Percentiles rank a stretch among this genome's conserved stretches.
phyloP scores from a whole-genome alignment of 305 asterid genomes.

The Fraxinus ornus region DNA sequence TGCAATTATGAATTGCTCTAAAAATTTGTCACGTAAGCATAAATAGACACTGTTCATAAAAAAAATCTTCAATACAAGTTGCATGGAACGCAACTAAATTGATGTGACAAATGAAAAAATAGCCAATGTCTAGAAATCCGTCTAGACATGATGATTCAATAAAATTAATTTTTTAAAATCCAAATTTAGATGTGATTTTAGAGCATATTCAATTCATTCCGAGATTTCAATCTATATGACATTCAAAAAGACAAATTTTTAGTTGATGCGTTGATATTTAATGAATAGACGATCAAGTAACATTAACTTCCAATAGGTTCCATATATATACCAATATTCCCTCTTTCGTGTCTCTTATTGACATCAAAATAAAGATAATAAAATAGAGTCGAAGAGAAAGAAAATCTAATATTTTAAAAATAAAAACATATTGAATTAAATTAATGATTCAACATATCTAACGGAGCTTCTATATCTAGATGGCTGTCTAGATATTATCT shows the following conservation, averaged over 20 bases:
- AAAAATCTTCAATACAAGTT: too few species aligned
- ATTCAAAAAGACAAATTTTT: neutral
- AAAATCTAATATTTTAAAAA: too few species aligned
- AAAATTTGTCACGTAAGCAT: neutral
- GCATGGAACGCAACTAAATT: too few species aligned
- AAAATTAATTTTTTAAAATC: neutral
- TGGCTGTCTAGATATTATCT: neutral
- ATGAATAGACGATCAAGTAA: neutral
- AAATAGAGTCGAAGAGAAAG: neutral
- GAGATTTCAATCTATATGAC: neutral
- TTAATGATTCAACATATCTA: neutral
- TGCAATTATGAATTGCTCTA: neutral
- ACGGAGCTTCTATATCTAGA: neutral
- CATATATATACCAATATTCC: neutral
- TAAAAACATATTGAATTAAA: neutral
- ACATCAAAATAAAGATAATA: neutral
- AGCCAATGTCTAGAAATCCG: too few species aligned
- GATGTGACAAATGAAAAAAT: too few species aligned
- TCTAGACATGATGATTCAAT: too few species aligned
- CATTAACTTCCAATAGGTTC: neutral
- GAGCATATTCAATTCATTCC: neutral
- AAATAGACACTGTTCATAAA: neutral
- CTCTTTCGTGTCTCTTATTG: neutral
- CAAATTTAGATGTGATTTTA: neutral
- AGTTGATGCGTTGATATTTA: neutral